Percentiles rank a stretch among this genome's conserved stretches.
These are phyloP conservation scores for Phytophthora brassicae DNA, from an alignment of 352 stramenopile genomes.

Conservation along the genomic window DNA sequence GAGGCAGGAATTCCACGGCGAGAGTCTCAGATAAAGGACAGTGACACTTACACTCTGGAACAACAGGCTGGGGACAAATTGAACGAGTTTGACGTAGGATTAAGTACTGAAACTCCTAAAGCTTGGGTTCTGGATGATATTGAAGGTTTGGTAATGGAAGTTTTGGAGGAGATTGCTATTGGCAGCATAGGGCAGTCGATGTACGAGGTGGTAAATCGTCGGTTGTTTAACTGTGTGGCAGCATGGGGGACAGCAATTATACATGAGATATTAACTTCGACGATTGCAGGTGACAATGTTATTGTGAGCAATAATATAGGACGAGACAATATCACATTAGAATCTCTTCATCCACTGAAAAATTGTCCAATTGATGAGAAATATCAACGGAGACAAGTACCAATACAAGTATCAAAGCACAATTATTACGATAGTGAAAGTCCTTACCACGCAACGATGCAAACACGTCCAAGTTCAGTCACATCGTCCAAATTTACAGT, in stretches of 20 bases:
- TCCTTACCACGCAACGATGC: conserved; percentile 13
- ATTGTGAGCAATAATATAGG: too few species aligned
- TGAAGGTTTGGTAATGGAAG: conserved; percentile 28
- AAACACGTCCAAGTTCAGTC: conserved; percentile 16
- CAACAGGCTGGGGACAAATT: not conserved
- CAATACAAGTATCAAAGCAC: conserved; percentile 11
- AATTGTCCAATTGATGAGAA: conserved; percentile 16
- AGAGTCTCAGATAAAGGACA: conserved; percentile 6
- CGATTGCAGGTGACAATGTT: not conserved
- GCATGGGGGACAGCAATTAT: conserved; percentile 18
- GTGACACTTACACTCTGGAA: conserved; percentile 1
- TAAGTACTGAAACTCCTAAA: not conserved
- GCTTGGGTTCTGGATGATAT: conserved; percentile 26
- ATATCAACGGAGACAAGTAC: conserved; percentile 29
- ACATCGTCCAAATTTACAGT: conserved; percentile 22
- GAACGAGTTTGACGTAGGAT: not conserved
- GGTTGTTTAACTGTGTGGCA: conserved; percentile 34
- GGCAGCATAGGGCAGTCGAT: conserved; percentile 24
- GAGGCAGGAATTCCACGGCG: conserved; percentile 14
- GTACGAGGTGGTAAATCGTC: conserved; percentile 25
- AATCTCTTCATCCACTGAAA: conserved; percentile 14
- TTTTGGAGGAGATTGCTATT: conserved; percentile 29
- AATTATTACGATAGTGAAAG: conserved; percentile 19
- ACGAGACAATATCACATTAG: conserved; percentile 4
- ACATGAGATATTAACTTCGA: conserved; percentile 23